Evolutionary conservation across 106 monocot genomes (phyloP).

Genomic region (Dendrobium nobile): DNA sequence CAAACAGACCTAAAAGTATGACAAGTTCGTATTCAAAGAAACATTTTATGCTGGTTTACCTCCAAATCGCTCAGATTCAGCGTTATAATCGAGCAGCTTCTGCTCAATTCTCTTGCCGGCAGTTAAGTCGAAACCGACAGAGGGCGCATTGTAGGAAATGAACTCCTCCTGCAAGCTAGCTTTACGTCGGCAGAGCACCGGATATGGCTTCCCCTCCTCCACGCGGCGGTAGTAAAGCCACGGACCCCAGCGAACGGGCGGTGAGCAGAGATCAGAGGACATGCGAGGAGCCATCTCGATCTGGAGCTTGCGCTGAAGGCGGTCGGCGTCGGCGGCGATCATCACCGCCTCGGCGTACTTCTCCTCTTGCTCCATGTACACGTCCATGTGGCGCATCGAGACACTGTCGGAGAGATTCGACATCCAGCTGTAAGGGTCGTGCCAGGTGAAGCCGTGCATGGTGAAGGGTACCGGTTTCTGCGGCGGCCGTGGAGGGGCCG

Average conservation of each 20-base stretch:
- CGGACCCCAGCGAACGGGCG: slow-evolving; percentile 80
- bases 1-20: too few relatives aligned
- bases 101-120: slow-evolving; percentile 85
- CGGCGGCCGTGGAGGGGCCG: slow-evolving; percentile 64
- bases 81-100: slow-evolving; percentile 82
- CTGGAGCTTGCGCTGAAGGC: slow-evolving; percentile 76
- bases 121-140: slow-evolving; percentile 72
- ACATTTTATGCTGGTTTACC: slow-evolving; percentile 28
- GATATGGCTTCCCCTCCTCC: slow-evolving; percentile 86
- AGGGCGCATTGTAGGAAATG: slow-evolving; percentile 55
- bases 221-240: slow-evolving; percentile 87
- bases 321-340: slow-evolving; percentile 41
- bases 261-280: slow-evolving; percentile 59
- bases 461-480: slow-evolving; percentile 66
- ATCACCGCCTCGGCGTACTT: slow-evolving; percentile 85
- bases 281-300: slow-evolving; percentile 81
- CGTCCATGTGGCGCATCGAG: slow-evolving; percentile 94
- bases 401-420: slow-evolving; percentile 60
- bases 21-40: too few relatives aligned
- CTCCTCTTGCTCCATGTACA: slow-evolving; percentile 82
- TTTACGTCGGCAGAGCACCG: slow-evolving; percentile 74
- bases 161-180: slow-evolving; percentile 75
- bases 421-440: slow-evolving; percentile 97
- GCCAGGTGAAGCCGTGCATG: slow-evolving; percentile 66
- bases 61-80: slow-evolving; percentile 79